Evolutionary conservation across 805 yeast genomes (phyloP).

Genomic region (Suhomyces vadensis): DNA sequence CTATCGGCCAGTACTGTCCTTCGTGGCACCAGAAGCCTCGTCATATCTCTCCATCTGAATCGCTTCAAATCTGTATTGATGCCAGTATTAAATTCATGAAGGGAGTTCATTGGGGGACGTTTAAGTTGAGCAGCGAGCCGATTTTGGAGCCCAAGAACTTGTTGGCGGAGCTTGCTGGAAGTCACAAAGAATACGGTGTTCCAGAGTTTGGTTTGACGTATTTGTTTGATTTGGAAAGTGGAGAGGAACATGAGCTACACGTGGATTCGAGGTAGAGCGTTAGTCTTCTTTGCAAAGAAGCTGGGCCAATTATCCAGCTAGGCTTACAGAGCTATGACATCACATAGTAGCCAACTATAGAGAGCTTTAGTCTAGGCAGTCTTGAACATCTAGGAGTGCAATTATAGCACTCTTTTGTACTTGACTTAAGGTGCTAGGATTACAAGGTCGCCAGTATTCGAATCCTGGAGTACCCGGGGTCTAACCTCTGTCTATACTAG

Average conservation of each 20-base stretch:
- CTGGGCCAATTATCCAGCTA: too few relatives aligned
- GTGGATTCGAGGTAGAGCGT: too few relatives aligned
- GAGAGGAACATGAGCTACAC: slow-evolving; percentile 5
- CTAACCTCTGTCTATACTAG: too few relatives aligned
- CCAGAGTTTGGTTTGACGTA: slow-evolving; percentile 80
- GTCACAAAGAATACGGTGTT: slow-evolving; percentile 46
- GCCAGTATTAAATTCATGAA: slow-evolving; percentile 61
- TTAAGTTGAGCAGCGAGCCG: slow-evolving; percentile 83
- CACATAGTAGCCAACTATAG: too few relatives aligned
- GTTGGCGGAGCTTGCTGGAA: slow-evolving; percentile 53
- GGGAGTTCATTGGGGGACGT: slow-evolving; percentile 98
- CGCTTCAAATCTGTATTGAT: slow-evolving; percentile 64
- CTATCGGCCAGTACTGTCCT: slow-evolving; percentile 95
- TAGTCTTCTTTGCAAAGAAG: too few relatives aligned
- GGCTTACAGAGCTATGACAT: too few relatives aligned
- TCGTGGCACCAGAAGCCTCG: slow-evolving; percentile 91
- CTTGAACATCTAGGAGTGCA: too few relatives aligned
- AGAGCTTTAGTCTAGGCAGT: too few relatives aligned
- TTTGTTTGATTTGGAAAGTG: slow-evolving; percentile 43
- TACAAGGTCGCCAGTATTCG: too few relatives aligned
- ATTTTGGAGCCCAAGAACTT: slow-evolving; percentile 77
- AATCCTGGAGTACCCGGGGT: too few relatives aligned
- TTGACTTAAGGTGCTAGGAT: too few relatives aligned
- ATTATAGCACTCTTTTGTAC: too few relatives aligned
- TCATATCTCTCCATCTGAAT: slow-evolving; percentile 82